Conservation (phyloP, 2,329 filamentous ascomycete genomes). For the Cylindrodendrum hubeiense region DNA sequence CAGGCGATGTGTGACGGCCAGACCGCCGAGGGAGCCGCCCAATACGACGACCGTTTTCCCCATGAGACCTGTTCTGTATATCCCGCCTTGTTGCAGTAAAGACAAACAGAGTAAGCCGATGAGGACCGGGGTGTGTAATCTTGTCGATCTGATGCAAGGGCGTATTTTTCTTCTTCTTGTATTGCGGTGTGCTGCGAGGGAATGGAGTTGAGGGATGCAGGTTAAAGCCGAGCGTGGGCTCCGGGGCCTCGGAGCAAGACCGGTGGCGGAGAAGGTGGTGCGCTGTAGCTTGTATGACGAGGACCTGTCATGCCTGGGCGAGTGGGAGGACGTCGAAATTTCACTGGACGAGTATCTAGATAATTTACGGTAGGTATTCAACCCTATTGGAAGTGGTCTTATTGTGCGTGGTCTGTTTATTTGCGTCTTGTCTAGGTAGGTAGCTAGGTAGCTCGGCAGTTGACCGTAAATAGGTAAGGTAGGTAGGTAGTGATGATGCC, state of each 20-base stretch:
- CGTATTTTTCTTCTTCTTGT: background rate
- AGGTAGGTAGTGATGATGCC: background rate
- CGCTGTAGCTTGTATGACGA: conserved; percentile 23
- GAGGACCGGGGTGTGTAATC: background rate
- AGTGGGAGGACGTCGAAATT: background rate
- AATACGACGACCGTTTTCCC: conserved; percentile 66
- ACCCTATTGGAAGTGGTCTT: conserved; percentile 10
- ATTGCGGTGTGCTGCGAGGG: conserved; percentile 12
- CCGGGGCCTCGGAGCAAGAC: conserved; percentile 22
- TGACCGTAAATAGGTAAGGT: no score
- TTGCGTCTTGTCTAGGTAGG: background rate
- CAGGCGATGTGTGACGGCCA: conserved; percentile 66
- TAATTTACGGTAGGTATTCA: background rate
- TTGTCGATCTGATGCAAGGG: background rate
- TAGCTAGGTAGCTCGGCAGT: conserved; percentile 5
- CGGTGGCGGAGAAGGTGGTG: conserved; percentile 22
- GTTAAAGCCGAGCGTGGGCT: conserved; percentile 17
- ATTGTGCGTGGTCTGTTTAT: conserved; percentile 7
- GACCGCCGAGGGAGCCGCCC: conserved; percentile 66
- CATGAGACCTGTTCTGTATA: conserved; percentile 48
- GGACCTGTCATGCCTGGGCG: background rate
- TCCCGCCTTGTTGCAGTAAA: background rate
- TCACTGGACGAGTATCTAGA: background rate
- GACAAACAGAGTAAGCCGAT: background rate
- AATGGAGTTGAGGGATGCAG: conserved; percentile 10